Evolutionary conservation across 2,329 filamentous ascomycete species (phyloP), one percentile per base, ranked within the genome.

Genomic region (Tolypocladium sp.): DNA sequence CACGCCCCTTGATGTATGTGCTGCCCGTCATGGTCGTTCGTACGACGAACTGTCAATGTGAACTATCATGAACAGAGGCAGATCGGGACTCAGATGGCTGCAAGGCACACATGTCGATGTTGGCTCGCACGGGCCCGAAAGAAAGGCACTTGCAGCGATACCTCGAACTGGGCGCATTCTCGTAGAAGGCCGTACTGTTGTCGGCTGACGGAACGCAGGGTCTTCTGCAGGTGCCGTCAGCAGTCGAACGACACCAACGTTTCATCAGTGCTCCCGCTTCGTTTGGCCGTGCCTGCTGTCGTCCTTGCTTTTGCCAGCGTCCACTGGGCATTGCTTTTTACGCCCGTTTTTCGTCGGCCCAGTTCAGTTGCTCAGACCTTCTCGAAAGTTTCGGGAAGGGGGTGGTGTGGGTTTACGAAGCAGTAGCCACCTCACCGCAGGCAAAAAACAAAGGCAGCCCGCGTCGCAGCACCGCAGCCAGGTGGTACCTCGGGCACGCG

Each of bases 371-470:
- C 38, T 55, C 46, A 54, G 58, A 55, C 58, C 55, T 59, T 59
- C 58, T 59, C 58, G 58, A 59, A 59, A 38, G 25, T 56, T 57
- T 59, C 55, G 37, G 41, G 40, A 20, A 44, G 53, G 38, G 35
- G 55, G 41, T 40, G 58, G 58, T 25, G 58, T 57, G 55, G 30
- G 4, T 33, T 33, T 55, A 57, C 25, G 25, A 52, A 37, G 22
- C 30, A 33, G n/a, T 12, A 41, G 35, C 53, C 53, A 30, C 46
- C 44, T 49, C 46, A 30, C 46, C 46, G 49, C 27, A 33, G 27
- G 30, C 8, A 33, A 33, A 9, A 49, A 12, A 13, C 7, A 2
- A 15, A 30, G 17, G 7, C 25, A 10, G 44, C 44, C 17, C 27
- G 49, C 30, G 27, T 52, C 49, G 27, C 49, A 30, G 25, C 44